Base-by-base conservation (phyloP, 768 basidiomycete genomes). In the Pisolithus orientalis region DNA sequence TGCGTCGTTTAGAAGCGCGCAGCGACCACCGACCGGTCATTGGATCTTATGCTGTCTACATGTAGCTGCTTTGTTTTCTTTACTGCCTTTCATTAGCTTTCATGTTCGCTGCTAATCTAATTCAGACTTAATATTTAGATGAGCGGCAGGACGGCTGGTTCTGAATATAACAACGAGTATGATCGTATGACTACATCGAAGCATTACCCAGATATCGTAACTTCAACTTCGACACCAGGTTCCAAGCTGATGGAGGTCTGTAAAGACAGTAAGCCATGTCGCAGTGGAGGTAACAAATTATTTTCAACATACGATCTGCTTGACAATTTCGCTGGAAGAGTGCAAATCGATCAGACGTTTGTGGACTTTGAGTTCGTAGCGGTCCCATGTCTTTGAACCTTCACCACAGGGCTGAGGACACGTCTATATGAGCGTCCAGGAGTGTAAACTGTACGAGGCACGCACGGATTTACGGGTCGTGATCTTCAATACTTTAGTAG, bases 381-480 rank as follows among this genome's bases (percentile, higher is more conserved):
- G 85, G 76, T 99, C 96, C 96, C 96, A 99, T 69, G 96, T 99
- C 86, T 99, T 99, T 63, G 96, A 97, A 80, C 96, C 96, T 76
- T 98, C 96, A 91, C 96, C 96, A 68, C 96, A 98, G 74, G 96
- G 90, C 91, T 96, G 34, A 63, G 8, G 24, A 39, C 17, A 45
- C 24, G 3, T 21, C 45, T 54, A 16, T 42, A 44, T 53, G 38
- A 47, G 56, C 25, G 37, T 50, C 50, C 4, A 4, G 29, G 14
- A 4, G 6, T 0, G 56, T 16, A 32, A 54, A 10, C 32, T 24
- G 8, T 0, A 28, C 6, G 17, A 11, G 28, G 17, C 8, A 79
- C 90, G 60, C 56, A 94, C 94, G 59, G 96, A 95, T 75, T 99
- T 99, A 68, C 96, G 90, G 75, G 95, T 99, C 73, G 94, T 96